phyloP scores from a whole-genome alignment of 108 stramenopile species.

The Mediolabrus comicus region DNA sequence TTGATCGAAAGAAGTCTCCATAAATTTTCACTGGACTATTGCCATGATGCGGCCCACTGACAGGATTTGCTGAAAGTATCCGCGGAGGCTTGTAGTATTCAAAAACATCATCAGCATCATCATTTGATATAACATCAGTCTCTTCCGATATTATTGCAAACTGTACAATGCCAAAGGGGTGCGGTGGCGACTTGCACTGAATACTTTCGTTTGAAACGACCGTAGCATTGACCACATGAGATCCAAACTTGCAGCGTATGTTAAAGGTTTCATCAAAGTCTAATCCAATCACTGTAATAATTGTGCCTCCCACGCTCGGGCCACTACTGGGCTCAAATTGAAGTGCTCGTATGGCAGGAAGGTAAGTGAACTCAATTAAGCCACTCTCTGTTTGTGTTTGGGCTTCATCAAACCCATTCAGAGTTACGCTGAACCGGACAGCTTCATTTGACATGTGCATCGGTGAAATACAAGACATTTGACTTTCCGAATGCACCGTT shows the following conservation, averaged over 20 bases:
- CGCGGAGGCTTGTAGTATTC: conserved; percentile 24
- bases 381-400: neutral
- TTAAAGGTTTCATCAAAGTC: conserved; percentile 18
- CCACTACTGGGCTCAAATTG: conserved; percentile 34
- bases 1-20: conserved; percentile 27
- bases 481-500: conserved; percentile 9
- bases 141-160: conserved; percentile 13
- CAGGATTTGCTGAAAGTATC: conserved; percentile 20
- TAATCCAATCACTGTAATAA: conserved; percentile 31
- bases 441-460: neutral
- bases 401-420: conserved; percentile 27
- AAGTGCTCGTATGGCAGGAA: conserved; percentile 6
- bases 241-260: conserved; percentile 23
- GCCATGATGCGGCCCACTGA: conserved; percentile 30
- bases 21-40: conserved; percentile 28
- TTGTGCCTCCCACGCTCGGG: conserved; percentile 29
- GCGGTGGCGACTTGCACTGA: conserved; percentile 32
- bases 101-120: conserved; percentile 20
- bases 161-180: conserved; percentile 29
- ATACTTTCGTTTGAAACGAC: conserved; percentile 14
- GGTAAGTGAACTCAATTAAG: conserved; percentile 9
- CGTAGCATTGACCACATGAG: neutral
- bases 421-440: conserved; percentile 23
- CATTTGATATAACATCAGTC: conserved; percentile 8
- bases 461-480: conserved; percentile 35